Percentiles rank a stretch among this genome's conserved stretches.
Evolutionary conservation across 768 basidiomycete species (phyloP).

Genomic region (Scleroderma citrinum): DNA sequence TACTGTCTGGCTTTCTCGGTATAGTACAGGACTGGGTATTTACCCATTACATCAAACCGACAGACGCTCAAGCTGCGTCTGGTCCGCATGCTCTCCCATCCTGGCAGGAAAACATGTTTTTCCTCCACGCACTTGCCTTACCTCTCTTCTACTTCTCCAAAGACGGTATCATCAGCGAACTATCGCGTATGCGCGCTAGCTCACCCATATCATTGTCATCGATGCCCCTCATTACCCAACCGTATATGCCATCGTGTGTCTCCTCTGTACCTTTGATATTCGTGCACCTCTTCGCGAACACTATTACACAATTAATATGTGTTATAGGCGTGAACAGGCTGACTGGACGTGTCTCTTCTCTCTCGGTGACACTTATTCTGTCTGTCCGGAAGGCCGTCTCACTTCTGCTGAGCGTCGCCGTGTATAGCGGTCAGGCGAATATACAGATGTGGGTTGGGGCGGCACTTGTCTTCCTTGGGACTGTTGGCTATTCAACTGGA

Average conservation of each 20-base stretch:
- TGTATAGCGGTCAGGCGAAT: slow-evolving; percentile 37
- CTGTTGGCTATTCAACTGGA: slow-evolving; percentile 55
- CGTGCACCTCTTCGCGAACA: slow-evolving; percentile 65
- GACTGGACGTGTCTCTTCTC: slow-evolving; percentile 65
- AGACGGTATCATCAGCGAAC: slow-evolving; percentile 36
- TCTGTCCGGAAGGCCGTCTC: slow-evolving; percentile 80
- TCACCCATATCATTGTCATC: slow-evolving; percentile 10
- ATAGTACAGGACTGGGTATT: slow-evolving; percentile 82
- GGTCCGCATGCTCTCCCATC: slow-evolving; percentile 23
- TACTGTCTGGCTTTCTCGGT: slow-evolving; percentile 78
- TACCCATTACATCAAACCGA: slow-evolving; percentile 33
- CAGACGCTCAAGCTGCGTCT: slow-evolving; percentile 18
- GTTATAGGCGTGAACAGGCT: slow-evolving; percentile 83
- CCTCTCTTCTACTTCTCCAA: slow-evolving; percentile 69
- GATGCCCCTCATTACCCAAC: slow-evolving; percentile 1
- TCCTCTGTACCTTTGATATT: slow-evolving; percentile 53
- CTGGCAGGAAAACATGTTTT: slow-evolving; percentile 94
- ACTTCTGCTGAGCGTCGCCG: slow-evolving; percentile 60
- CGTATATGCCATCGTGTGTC: slow-evolving; percentile 3
- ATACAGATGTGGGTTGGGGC: slow-evolving; percentile 66
- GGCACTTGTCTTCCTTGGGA: slow-evolving; percentile 61
- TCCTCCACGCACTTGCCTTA: slow-evolving; percentile 74
- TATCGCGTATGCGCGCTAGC: slow-evolving; percentile 10
- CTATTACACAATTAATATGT: slow-evolving; percentile 79
- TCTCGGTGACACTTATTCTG: slow-evolving; percentile 75